Conservation (phyloP, 768 basidiomycete genomes). For the Clavulina sp. region DNA sequence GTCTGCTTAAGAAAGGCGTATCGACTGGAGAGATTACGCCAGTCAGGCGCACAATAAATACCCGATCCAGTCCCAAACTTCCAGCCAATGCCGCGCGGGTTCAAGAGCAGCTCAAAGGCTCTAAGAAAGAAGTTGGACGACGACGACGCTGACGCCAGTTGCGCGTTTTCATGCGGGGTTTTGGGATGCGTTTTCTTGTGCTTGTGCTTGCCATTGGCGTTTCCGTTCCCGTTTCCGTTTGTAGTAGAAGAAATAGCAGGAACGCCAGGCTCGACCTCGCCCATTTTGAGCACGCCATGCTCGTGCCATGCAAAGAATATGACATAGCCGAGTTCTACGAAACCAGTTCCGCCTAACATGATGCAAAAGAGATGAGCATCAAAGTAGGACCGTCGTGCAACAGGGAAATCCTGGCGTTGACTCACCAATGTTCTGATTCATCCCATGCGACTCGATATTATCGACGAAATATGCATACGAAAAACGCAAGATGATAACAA, state of each 20-base stretch:
- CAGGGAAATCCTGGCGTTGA: no score
- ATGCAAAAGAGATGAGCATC: no score
- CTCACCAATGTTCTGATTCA: constrained; percentile 58
- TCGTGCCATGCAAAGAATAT: neutral
- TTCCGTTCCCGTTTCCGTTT: neutral
- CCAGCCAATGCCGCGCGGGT: constrained; percentile 7
- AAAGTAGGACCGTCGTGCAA: no score
- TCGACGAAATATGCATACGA: constrained; percentile 31
- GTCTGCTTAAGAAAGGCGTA: neutral
- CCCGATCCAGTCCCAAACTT: constrained; percentile 6
- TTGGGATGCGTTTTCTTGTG: no score
- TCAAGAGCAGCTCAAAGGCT: neutral
- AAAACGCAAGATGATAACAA: constrained; percentile 31
- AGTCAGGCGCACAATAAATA: neutral
- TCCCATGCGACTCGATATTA: constrained; percentile 37
- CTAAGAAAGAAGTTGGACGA: no score
- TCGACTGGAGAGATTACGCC: neutral
- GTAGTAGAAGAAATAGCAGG: no score
- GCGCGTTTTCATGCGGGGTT: no score
- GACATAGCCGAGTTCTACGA: no score
- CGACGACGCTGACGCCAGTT: no score
- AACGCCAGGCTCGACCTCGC: constrained; percentile 40
- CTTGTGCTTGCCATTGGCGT: no score
- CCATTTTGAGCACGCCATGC: constrained; percentile 28
- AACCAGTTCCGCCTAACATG: no score